Conservation (phyloP, 2,329 filamentous ascomycete species). For the Aspergillus fumigatiaffinis region DNA sequence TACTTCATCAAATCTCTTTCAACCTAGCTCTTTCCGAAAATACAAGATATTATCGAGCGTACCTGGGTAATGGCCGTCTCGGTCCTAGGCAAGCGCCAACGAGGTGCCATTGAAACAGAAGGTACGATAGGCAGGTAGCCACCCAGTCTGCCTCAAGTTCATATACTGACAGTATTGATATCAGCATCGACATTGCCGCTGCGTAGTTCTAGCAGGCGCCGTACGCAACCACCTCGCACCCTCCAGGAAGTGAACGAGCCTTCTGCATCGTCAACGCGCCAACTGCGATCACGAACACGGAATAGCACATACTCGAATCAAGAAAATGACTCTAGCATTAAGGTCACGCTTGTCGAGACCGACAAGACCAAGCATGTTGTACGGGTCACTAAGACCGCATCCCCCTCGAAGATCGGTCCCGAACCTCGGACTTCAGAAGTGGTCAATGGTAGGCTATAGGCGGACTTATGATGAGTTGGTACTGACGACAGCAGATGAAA, state of each 20-base stretch:
- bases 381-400: constrained; percentile 40
- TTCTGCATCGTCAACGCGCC: constrained; percentile 24
- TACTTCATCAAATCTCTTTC: constrained; percentile 2
- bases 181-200: constrained; percentile 25
- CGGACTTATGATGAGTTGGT: not conserved
- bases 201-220: constrained; percentile 45
- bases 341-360: constrained; percentile 26
- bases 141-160: not conserved
- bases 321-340: constrained; percentile 23
- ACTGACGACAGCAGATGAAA: constrained; percentile 39
- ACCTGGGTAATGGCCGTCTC: constrained; percentile 35
- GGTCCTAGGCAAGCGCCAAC: constrained; percentile 44
- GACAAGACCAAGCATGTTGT: constrained; percentile 48
- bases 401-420: constrained; percentile 46
- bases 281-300: constrained; percentile 37
- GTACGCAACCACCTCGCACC: constrained; percentile 42
- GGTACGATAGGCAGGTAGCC: constrained; percentile 29
- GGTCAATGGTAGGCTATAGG: constrained; percentile 29
- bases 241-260: constrained; percentile 30
- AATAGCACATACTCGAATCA: constrained; percentile 20
- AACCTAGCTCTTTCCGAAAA: constrained; percentile 17
- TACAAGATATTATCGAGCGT: constrained; percentile 8
- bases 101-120: constrained; percentile 34
- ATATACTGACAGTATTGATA: constrained; percentile 14
- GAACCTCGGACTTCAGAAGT: constrained; percentile 40